These are phyloP conservation scores for Hapsidospora chrysogenum DNA, from an alignment of 495 filamentous ascomycete genomes.

Conservation along the genomic window DNA sequence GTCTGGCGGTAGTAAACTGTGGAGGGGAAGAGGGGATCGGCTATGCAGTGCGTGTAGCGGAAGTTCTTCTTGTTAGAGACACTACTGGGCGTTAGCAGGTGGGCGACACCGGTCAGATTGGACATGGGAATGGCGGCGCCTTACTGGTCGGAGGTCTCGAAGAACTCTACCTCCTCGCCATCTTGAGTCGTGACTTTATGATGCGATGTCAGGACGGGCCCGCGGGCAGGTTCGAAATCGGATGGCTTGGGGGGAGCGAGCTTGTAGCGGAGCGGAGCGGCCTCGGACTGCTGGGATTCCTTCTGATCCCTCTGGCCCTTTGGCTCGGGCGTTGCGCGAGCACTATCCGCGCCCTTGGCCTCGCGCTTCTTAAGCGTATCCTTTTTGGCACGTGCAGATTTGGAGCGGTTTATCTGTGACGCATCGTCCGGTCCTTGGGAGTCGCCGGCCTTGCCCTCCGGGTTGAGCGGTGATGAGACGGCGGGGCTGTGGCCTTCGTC, in stretches of 20 bases:
- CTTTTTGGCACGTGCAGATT: slow-evolving; percentile 40
- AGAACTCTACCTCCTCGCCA: slow-evolving; percentile 35
- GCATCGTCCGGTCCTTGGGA: slow-evolving; percentile 15
- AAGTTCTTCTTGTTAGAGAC: slow-evolving; percentile 85
- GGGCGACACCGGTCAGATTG: slow-evolving; percentile 15
- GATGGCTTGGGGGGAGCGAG: slow-evolving; percentile 37
- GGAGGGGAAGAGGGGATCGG: slow-evolving; percentile 69
- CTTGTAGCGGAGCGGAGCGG: slow-evolving; percentile 38
- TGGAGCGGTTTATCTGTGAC: slow-evolving; percentile 23
- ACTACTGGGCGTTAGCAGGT: slow-evolving; percentile 29
- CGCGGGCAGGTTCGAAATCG: slow-evolving; percentile 40
- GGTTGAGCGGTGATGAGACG: slow-evolving; percentile 46
- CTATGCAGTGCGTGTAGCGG: slow-evolving; percentile 80
- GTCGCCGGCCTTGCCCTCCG: slow-evolving; percentile 22
- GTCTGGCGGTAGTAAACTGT: slow-evolving; percentile 81
- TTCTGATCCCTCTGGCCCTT: slow-evolving; percentile 21
- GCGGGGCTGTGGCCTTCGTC: slow-evolving; percentile 38
- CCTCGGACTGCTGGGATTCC: slow-evolving; percentile 21
- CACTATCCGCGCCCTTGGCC: slow-evolving; percentile 41
- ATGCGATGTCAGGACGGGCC: slow-evolving; percentile 34
- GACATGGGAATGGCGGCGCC: slow-evolving; percentile 15
- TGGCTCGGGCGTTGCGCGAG: slow-evolving; percentile 36
- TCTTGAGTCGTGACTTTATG: slow-evolving; percentile 26
- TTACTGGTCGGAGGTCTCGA: slow-evolving; percentile 49
- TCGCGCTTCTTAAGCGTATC: slow-evolving; percentile 66